These are phyloP conservation scores for Diplocarpon rosae DNA, from an alignment of 2,329 filamentous ascomycete genomes.

Conservation along the genomic window DNA sequence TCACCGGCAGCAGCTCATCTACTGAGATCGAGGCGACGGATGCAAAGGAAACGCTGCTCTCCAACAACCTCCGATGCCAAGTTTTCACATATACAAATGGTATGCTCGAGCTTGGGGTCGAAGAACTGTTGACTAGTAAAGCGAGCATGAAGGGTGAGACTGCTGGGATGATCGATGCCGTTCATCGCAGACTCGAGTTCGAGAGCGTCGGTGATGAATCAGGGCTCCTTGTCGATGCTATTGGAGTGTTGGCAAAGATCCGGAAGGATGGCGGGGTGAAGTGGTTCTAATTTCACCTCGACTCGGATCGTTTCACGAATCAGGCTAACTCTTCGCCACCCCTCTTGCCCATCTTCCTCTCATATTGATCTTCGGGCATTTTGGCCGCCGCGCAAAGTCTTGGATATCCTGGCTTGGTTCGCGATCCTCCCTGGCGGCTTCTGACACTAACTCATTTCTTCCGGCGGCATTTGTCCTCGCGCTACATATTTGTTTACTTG, in stretches of 20 bases:
- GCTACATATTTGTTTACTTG: too few species aligned
- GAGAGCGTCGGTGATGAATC: conserved; percentile 40
- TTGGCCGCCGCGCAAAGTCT: too few species aligned
- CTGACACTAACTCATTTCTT: too few species aligned
- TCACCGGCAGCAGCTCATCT: conserved; percentile 9
- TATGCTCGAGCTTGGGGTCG: conserved; percentile 32
- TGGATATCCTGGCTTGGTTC: too few species aligned
- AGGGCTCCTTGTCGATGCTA: conserved; percentile 41
- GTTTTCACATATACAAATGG: conserved; percentile 28
- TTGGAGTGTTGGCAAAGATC: conserved; percentile 40
- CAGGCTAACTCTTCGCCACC: background rate
- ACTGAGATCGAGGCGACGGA: conserved; percentile 5
- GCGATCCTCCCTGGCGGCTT: too few species aligned
- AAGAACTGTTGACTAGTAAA: conserved; percentile 29
- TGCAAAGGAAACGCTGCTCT: conserved; percentile 2
- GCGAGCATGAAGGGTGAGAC: conserved; percentile 34
- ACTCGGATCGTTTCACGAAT: background rate
- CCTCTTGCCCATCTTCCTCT: background rate
- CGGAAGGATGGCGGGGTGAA: conserved; percentile 32
- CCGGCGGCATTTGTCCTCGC: too few species aligned
- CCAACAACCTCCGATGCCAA: conserved; percentile 12
- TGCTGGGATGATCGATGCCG: conserved; percentile 37
- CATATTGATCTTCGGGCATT: background rate
- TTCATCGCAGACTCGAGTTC: conserved; percentile 35
- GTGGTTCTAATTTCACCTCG: conserved; percentile 29